A percentile compares a stretch with the other conserved stretches of the same genome.
Conservation (phyloP, 306 rosid genomes). For the Cyamopsis tetragonoloba region DNA sequence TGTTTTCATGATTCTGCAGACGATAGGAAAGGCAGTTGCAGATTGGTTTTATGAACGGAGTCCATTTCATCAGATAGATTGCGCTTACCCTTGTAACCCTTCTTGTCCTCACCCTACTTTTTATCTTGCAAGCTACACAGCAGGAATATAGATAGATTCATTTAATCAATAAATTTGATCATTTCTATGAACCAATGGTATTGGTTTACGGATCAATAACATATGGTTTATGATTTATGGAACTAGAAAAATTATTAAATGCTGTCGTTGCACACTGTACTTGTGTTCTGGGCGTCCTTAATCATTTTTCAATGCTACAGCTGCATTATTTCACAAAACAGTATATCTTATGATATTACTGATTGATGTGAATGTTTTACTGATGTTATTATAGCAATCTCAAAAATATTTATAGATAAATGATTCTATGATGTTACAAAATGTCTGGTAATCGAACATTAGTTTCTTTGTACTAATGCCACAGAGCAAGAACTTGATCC, state of each 20-base stretch:
- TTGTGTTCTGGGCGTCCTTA: constrained; percentile 27
- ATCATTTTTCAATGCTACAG: constrained; percentile 12
- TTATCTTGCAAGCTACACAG: constrained; percentile 27
- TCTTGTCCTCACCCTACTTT: constrained; percentile 59
- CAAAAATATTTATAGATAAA: background rate
- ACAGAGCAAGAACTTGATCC: too few relatives aligned
- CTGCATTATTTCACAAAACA: background rate
- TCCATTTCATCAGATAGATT: constrained; percentile 56
- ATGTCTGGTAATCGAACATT: too few relatives aligned
- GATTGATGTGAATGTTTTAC: background rate
- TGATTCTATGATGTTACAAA: too few relatives aligned
- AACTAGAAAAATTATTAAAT: constrained; percentile 18
- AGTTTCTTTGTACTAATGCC: too few relatives aligned
- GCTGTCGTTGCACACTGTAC: constrained; percentile 22
- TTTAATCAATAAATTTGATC: background rate
- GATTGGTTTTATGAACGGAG: constrained; percentile 75
- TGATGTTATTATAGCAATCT: background rate
- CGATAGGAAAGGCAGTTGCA: constrained; percentile 78
- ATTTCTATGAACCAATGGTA: constrained; percentile 10
- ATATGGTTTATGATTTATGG: background rate
- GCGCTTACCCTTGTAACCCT: constrained; percentile 91
- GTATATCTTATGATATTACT: background rate
- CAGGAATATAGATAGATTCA: constrained; percentile 35
- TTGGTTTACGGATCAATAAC: background rate
- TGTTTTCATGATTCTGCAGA: constrained; percentile 42